Evolutionary conservation across 208 protist genomes (phyloP), one percentile per base, ranked within the genome.

Genomic region (Leishmania guyanensis): DNA sequence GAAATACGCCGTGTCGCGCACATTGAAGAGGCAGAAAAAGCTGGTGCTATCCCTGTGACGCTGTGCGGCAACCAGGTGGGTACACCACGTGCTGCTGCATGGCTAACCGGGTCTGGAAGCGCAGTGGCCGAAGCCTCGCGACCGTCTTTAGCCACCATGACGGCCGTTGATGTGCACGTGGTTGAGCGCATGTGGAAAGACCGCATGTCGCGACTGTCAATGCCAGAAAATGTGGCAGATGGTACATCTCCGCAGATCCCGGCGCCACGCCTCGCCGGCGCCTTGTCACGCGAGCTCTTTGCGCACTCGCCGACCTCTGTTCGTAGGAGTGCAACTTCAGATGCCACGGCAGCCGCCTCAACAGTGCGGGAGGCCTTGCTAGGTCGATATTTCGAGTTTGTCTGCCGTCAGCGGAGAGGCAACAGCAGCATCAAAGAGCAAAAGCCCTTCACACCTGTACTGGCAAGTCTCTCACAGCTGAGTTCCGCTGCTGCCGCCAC

Each of bases 1-100:
- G 43, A 73, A 22, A 91, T 95, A 43, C 84, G 88, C n/a, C 51
- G 75, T 1, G 90, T 82, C 17, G 89, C 92, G 5, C 89, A 86
- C 16, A 86, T 93, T 51, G 84, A 84, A 22, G 84, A 83, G 16
- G 89, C 91, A 2, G 84, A 87, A 29, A 74, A 77, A 62, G 75
- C 74, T 5, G 83, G 83, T 14, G 58, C 56, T 6, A 71, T 93
- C 43, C 86, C 90, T 3, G 78, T 43, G 56, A 53, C 54, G 78
- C 9, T 36, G 73, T 50, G 48, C 33, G 20, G 79, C 66, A 54
- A 17, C 3, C 54, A 20, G 77, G 5, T 6, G 20, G 65, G 73
- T 51, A 16, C 48, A 73, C 0, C 22, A 29, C 2, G 58, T 3
- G 22, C 12, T 16, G 39, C 71, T 33, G 53, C 14, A 22, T n/a